Evolutionary conservation across 2,329 filamentous ascomycete genomes (phyloP).

Genomic region (Whalleya microplaca): DNA sequence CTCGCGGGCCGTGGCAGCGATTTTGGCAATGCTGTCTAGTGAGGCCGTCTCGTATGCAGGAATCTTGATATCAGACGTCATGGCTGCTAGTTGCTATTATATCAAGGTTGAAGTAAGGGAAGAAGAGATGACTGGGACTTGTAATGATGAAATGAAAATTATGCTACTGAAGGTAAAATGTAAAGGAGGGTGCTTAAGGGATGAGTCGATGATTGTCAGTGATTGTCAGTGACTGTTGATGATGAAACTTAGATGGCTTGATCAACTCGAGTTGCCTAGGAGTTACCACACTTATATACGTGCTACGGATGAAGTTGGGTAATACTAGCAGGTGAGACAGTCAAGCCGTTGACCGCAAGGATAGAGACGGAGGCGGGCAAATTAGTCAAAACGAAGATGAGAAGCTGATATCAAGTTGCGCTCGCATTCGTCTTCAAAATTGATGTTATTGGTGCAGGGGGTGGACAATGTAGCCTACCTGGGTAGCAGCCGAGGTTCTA

Average conservation of each 20-base stretch:
- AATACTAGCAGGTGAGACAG: too few species aligned
- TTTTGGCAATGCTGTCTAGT: conserved; percentile 66
- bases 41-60: conserved; percentile 62
- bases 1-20: conserved; percentile 62
- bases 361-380: too few species aligned
- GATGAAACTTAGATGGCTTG: too few species aligned
- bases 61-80: conserved; percentile 48
- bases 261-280: too few species aligned
- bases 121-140: neutral
- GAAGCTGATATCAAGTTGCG: too few species aligned
- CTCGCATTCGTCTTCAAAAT: neutral
- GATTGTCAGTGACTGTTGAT: too few species aligned
- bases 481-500: neutral
- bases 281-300: too few species aligned
- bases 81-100: conserved; percentile 28
- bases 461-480: neutral
- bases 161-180: neutral
- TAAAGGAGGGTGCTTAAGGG: too few species aligned
- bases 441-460: neutral
- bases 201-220: too few species aligned
- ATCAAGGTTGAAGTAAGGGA: neutral
- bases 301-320: too few species aligned
- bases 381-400: too few species aligned
- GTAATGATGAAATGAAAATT: neutral
- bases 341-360: too few species aligned